Evolutionary conservation across 2,329 filamentous ascomycete genomes (phyloP), one percentile per base, ranked within the genome.

Genomic region (Xylaria sp.): DNA sequence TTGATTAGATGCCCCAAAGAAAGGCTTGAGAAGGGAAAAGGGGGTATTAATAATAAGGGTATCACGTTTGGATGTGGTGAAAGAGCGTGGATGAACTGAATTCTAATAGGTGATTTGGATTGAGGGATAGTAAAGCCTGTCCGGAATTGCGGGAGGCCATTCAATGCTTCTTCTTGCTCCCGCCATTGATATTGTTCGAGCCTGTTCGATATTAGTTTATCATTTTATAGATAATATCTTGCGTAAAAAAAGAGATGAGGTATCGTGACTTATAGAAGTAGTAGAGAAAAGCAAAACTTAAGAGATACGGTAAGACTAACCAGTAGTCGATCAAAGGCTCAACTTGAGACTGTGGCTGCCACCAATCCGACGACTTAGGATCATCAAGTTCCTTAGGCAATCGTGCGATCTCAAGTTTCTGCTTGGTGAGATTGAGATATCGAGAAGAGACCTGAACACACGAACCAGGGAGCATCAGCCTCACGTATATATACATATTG

Each of bases 321-420:
- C 90, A 91, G 74, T 84, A 90, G 77, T 92, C 90, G 67, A 92
- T 83, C 70, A 92, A 79, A 23, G 88, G 86, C 78, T 92, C 90
- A 63, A 92, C 82, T 54, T 86, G 84, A 34, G 84, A 79, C 76
- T 91, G 91, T 1, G 89, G 87, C 69, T 88, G 85, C 80, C 86
- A 87, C 86, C 86, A 89, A 70, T 84, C 82, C 54, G 81, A 79
- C 39, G 83, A 83, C 66, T 81, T 83, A 1, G 85, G 81, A 9
- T 85, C 77, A 8, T 82, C 80, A 2, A 84, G 75, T 73, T 91
- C 89, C 74, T 89, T 87, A 50, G 90, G 90, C 37, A 92, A 79
- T 67, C 90, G 83, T 25, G 89, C 89, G 55, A 92, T 83, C 75
- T 91, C 88, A 10, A 92, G 83, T 78, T 92, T 93, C 77, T 88